phyloP scores from a whole-genome alignment of 1,284 basidiomycete genomes.

The Cryptococcus hybrid region DNA sequence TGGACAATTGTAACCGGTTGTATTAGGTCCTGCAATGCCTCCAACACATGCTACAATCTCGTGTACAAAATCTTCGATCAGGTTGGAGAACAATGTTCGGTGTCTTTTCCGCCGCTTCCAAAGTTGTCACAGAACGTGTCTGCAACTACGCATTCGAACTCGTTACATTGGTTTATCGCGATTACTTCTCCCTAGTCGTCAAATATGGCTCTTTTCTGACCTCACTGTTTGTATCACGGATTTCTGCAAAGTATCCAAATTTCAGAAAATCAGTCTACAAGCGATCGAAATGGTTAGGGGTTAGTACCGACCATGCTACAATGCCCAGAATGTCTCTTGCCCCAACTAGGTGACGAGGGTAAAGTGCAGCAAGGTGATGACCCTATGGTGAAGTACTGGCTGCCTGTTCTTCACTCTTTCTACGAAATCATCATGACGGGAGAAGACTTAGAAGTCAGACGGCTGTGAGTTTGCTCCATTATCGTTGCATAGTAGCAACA shows the following conservation, averaged over 20 bases:
- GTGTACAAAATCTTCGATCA: conserved; percentile 92
- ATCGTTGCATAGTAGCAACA: no score
- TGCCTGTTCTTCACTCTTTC: conserved; percentile 92
- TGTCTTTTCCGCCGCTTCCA: conserved; percentile 94
- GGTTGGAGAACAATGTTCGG: conserved; percentile 99
- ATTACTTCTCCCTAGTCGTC: conserved; percentile 89
- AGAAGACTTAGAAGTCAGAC: conserved; percentile 95
- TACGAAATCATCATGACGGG: conserved; percentile 99
- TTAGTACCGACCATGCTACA: conserved; percentile 89
- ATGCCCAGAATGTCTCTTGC: conserved; percentile 74
- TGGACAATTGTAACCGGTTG: neutral
- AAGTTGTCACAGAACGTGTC: conserved; percentile 92
- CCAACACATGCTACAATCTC: conserved; percentile 97
- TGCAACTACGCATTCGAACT: conserved; percentile 95
- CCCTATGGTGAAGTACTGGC: conserved; percentile 94
- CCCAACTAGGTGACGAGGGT: conserved; percentile 14
- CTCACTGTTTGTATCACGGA: conserved; percentile 96
- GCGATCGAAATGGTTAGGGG: conserved; percentile 93
- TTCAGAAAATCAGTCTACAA: conserved; percentile 94
- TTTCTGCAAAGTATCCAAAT: conserved; percentile 98
- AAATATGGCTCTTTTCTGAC: conserved; percentile 90
- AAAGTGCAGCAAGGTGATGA: conserved; percentile 58
- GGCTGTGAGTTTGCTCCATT: conserved; percentile 63
- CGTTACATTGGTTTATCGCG: conserved; percentile 83
- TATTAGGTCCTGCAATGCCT: conserved; percentile 90